A percentile compares a stretch with the other conserved stretches of the same genome.
These are phyloP conservation scores for Athelia sp. DNA, from an alignment of 1,284 basidiomycete species.

Conservation along the genomic window DNA sequence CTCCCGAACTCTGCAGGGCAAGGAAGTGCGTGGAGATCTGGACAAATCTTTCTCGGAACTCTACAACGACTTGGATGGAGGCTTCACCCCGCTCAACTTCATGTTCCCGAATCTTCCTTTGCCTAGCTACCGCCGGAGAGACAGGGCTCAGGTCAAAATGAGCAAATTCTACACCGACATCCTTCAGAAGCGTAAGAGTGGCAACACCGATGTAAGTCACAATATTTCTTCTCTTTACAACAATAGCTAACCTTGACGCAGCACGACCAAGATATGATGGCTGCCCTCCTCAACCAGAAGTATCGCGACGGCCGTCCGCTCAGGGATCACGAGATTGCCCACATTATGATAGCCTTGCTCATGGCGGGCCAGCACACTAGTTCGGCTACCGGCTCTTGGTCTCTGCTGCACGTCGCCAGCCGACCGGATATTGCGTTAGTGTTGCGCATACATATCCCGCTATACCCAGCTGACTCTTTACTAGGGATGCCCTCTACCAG, in stretches of 20 bases:
- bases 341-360: constrained; percentile 93
- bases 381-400: constrained; percentile 89
- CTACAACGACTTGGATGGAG: constrained; percentile 90
- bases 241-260: constrained; percentile 18
- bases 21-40: constrained; percentile 77
- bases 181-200: constrained; percentile 70
- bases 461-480: constrained; percentile 1
- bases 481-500: constrained; percentile 74
- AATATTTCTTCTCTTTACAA: background rate
- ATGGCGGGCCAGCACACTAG: constrained; percentile 99
- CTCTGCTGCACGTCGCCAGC: constrained; percentile 87
- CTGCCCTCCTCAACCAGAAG: constrained; percentile 78
- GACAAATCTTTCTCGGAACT: constrained; percentile 85
- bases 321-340: constrained; percentile 89
- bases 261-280: constrained; percentile 90
- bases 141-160: constrained; percentile 91
- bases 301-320: constrained; percentile 85
- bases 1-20: constrained; percentile 88
- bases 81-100: constrained; percentile 46
- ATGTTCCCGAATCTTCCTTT: constrained; percentile 61
- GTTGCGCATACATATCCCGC: constrained; percentile 2
- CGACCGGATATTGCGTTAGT: constrained; percentile 74
- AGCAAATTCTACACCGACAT: constrained; percentile 91
- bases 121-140: constrained; percentile 83
- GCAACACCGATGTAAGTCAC: constrained; percentile 35